These are phyloP conservation scores for Volvariella surrecta DNA, from an alignment of 1,284 basidiomycete species.

Conservation along the genomic window DNA sequence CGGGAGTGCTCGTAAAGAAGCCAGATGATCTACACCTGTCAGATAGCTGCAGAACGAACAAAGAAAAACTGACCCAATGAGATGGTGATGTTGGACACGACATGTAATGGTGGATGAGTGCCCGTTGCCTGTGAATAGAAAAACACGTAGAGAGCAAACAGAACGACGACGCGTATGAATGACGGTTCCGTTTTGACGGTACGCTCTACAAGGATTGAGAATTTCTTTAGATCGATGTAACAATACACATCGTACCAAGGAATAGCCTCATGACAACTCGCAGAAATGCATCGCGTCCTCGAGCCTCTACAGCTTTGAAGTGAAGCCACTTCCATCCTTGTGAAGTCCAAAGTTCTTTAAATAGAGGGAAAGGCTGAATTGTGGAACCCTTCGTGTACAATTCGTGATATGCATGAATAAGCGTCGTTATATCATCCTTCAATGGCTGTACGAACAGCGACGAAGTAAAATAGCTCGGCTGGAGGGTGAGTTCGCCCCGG, in stretches of 20 bases:
- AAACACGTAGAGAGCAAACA: conserved; percentile 65
- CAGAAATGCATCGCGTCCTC: conserved; percentile 53
- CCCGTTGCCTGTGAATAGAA: conserved; percentile 53
- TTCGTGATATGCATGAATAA: conserved; percentile 41
- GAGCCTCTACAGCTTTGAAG: conserved; percentile 57
- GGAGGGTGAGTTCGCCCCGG: conserved; percentile 53
- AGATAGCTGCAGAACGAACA: conserved; percentile 4
- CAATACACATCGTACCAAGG: conserved; percentile 35
- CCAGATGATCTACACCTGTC: conserved; percentile 40
- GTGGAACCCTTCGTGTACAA: conserved; percentile 26
- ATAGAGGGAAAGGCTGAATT: conserved; percentile 49
- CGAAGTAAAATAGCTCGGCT: conserved; percentile 70
- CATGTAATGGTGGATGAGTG: conserved; percentile 39
- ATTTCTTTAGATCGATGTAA: conserved; percentile 5
- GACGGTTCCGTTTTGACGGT: conserved; percentile 37
- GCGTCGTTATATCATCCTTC: conserved; percentile 49
- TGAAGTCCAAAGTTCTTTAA: conserved; percentile 59
- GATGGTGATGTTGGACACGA: conserved; percentile 41
- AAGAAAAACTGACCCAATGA: conserved; percentile 36
- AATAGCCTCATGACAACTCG: conserved; percentile 53
- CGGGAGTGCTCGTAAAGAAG: conserved; percentile 37
- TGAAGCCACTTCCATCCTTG: conserved; percentile 69
- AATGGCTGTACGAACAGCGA: conserved; percentile 59
- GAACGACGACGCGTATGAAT: conserved; percentile 41
- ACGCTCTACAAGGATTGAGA: conserved; percentile 34